Conservation (phyloP, 2,329 filamentous ascomycete species). For the Sclerotinia nivalis region DNA sequence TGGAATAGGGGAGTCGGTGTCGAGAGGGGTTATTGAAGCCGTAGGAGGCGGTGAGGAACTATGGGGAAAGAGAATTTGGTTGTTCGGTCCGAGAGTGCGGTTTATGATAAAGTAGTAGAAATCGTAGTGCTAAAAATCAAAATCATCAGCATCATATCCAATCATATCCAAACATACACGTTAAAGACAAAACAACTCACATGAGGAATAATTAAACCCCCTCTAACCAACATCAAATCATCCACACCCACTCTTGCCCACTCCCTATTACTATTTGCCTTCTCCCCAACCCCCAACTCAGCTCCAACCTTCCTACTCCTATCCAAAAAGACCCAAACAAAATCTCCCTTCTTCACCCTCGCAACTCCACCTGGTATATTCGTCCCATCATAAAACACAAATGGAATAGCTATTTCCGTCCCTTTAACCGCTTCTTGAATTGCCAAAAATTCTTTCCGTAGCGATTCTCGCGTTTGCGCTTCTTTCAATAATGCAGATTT, state of each 20-base stretch:
- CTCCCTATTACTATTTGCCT: constrained; percentile 63
- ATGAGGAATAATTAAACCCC: constrained; percentile 90
- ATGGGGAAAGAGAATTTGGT: constrained; percentile 76
- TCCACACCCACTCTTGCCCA: constrained; percentile 96
- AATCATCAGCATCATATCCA: constrained; percentile 29
- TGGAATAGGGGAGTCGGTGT: constrained; percentile 27
- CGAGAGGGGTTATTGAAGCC: constrained; percentile 17
- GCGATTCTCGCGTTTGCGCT: constrained; percentile 70
- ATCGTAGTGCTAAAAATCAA: constrained; percentile 76
- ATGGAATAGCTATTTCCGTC: constrained; percentile 87
- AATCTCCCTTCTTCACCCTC: constrained; percentile 89
- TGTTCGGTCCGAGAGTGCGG: constrained; percentile 72
- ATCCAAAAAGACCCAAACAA: constrained; percentile 90
- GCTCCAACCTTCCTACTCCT: constrained; percentile 88
- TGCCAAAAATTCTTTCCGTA: constrained; percentile 77
- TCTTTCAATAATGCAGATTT: constrained; percentile 78
- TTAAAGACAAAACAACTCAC: constrained; percentile 54
- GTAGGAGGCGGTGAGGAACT: constrained; percentile 46
- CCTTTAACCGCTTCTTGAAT: constrained; percentile 85
- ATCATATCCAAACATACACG: background rate
- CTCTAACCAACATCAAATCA: constrained; percentile 89
- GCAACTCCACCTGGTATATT: constrained; percentile 84
- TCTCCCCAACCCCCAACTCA: constrained; percentile 71
- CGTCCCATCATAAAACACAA: constrained; percentile 95
- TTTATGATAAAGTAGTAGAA: constrained; percentile 98